These are phyloP conservation scores for Lithospermum erythrorhizon DNA, from an alignment of 257 asterid species.

Conservation along the genomic window DNA sequence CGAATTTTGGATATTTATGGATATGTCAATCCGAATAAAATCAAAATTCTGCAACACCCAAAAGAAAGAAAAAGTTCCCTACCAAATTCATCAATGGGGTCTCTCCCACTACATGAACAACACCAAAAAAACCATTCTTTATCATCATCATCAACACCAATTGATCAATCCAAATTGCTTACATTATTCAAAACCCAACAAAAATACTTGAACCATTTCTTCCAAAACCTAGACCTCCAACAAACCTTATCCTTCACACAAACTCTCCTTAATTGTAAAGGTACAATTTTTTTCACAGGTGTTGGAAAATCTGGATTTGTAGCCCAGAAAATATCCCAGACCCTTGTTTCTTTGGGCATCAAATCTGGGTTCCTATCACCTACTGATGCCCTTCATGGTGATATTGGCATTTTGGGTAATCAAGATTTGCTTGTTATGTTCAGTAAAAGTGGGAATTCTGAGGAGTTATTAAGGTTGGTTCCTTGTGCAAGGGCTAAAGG, in stretches of 20 bases:
- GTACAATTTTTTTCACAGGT: constrained; percentile 77
- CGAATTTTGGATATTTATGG: too few species aligned
- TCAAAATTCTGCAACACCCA: too few species aligned
- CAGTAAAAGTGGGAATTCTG: constrained; percentile 89
- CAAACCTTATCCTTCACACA: constrained; percentile 65
- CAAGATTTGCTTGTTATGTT: constrained; percentile 21
- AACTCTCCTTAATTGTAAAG: constrained; percentile 54
- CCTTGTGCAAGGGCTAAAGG: constrained; percentile 93
- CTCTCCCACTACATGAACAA: too few species aligned
- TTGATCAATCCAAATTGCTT: constrained; percentile 44
- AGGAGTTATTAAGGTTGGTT: constrained; percentile 56
- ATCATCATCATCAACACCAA: neutral
- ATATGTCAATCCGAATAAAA: too few species aligned
- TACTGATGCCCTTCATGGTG: constrained; percentile 52
- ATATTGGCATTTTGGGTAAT: constrained; percentile 35
- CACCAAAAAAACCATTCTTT: too few species aligned
- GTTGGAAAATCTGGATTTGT: constrained; percentile 72
- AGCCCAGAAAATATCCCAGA: too few species aligned
- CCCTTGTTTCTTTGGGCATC: too few species aligned
- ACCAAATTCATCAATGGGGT: too few species aligned
- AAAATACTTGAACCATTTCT: constrained; percentile 27
- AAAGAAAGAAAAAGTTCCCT: too few species aligned
- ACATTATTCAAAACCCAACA: constrained; percentile 82
- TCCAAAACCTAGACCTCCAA: too few species aligned
- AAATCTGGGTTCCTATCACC: too few species aligned